These are phyloP conservation scores for Ziziphus jujuba DNA, from an alignment of 306 rosid species.

Conservation along the genomic window DNA sequence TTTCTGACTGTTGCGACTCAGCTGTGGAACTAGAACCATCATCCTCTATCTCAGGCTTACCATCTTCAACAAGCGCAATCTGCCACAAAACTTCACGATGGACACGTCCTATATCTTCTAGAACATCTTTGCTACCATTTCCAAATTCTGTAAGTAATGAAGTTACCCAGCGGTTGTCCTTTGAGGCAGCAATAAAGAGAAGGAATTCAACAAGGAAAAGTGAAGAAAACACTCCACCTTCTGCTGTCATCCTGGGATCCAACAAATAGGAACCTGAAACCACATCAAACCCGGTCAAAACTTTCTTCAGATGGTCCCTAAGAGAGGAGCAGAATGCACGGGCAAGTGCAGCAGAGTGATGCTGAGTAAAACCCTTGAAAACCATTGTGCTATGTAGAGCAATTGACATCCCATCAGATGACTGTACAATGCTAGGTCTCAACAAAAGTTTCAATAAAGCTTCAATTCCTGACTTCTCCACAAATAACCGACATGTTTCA, in stretches of 20 bases:
- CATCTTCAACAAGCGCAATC: conserved; percentile 82
- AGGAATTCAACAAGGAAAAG: conserved; percentile 89
- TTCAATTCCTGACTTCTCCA: conserved; percentile 88
- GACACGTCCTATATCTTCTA: conserved; percentile 77
- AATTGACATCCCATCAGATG: conserved; percentile 93
- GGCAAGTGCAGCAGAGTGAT: conserved; percentile 84
- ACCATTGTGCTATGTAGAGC: conserved; percentile 98
- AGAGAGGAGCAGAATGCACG: conserved; percentile 88
- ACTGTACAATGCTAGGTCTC: conserved; percentile 76
- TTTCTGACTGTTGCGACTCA: conserved; percentile 68
- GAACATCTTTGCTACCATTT: conserved; percentile 79
- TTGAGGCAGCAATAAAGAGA: conserved; percentile 91
- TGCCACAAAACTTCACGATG: conserved; percentile 93
- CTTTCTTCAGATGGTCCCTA: conserved; percentile 71
- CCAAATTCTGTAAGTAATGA: conserved; percentile 90
- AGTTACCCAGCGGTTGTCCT: conserved; percentile 92
- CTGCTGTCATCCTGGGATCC: conserved; percentile 69
- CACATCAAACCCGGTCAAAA: conserved; percentile 58
- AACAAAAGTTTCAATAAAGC: conserved; percentile 79
- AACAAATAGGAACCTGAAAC: conserved; percentile 63
- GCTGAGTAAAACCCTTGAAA: conserved; percentile 89
- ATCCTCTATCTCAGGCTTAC: conserved; percentile 67
- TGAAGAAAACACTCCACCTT: conserved; percentile 63
- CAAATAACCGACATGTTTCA: conserved; percentile 93
- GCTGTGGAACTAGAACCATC: conserved; percentile 56